A percentile compares a stretch with the other conserved stretches of the same genome.
phyloP scores from a whole-genome alignment of 306 rosid genomes.

The Castanea sativa region DNA sequence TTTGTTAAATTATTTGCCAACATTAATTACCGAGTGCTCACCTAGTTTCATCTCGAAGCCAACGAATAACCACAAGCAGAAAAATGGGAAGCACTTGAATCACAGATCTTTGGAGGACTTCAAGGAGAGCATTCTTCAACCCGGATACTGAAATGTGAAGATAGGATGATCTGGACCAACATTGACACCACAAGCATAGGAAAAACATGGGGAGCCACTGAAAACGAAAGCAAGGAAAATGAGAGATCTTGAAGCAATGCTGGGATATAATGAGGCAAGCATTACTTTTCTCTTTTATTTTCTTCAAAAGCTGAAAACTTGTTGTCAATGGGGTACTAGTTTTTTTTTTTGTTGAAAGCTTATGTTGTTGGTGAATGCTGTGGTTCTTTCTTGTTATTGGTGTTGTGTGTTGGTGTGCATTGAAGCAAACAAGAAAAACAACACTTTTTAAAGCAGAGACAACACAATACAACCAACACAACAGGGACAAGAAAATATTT shows the following conservation, averaged over 20 bases:
- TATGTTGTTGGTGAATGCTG: background rate
- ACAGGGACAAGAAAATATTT: background rate
- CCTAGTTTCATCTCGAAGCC: conserved; percentile 56
- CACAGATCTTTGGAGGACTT: conserved; percentile 11
- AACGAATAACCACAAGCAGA: conserved; percentile 25
- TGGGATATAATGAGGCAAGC: conserved; percentile 18
- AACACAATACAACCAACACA: background rate
- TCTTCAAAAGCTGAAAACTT: conserved; percentile 9
- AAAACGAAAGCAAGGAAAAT: conserved; percentile 20
- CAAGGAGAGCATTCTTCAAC: conserved; percentile 26
- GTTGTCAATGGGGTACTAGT: background rate
- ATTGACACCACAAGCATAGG: conserved; percentile 26
- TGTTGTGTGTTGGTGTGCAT: background rate
- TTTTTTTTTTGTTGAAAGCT: background rate
- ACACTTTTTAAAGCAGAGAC: background rate
- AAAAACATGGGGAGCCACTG: conserved; percentile 20
- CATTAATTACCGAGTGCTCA: conserved; percentile 6
- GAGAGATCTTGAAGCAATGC: conserved; percentile 42
- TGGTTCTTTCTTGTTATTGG: background rate
- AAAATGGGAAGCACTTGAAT: conserved; percentile 24
- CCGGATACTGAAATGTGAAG: conserved; percentile 29
- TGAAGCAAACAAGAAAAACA: background rate
- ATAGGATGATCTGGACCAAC: conserved; percentile 27
- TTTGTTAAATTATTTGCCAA: background rate
- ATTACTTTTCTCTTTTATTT: conserved; percentile 11